Evolutionary conservation across 768 basidiomycete genomes (phyloP), one percentile per base, ranked within the genome.

Genomic region (Pisolithus marmoratus): DNA sequence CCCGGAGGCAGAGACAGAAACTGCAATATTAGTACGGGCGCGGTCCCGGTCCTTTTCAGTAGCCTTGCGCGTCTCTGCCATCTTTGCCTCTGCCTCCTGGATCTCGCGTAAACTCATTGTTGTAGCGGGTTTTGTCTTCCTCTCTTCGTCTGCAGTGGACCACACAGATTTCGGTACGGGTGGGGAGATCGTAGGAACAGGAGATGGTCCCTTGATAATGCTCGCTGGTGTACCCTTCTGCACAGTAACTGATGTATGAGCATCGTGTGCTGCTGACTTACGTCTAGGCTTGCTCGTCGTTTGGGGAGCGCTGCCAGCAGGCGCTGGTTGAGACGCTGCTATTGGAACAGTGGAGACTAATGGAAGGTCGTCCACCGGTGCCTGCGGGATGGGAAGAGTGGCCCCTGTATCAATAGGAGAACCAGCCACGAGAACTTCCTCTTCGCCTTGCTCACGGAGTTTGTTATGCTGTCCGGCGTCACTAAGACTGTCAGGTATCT

Each of bases 81-180:
- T 86, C 70, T 82, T 91, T 8, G 80, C 82, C 68, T 99, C 96
- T 2, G 87, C 84, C 58, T 96, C 93, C 66, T 99, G 96, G 43
- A 99, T 99, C 52, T 98, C 93, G 50, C 94, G 85, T 36, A 99
- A 71, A 55, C 89, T 90, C 36, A 85, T 72, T 22, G 84, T 70
- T 5, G 70, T 59, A 15, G 67, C 67, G 14, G 70, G 61, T 7
- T 76, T 76, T 43, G 73, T 65, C 63, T 82, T 83, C 67, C 81
- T 82, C 37, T 72, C 71, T 14, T 89, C 87, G 38, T 89, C 84
- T 31, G 85, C 85, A 54, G 79, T 80, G 19, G 77, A 73, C 85
- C 87, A 89, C 15, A 82, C 79, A 41, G 77, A 70, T 60, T 85
- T 85, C 15, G 70, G 50, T 36, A 65, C 70, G 24, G 61, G 46